These are phyloP conservation scores for Populus ilicifolia DNA, from an alignment of 345 rosid species.

Conservation along the genomic window DNA sequence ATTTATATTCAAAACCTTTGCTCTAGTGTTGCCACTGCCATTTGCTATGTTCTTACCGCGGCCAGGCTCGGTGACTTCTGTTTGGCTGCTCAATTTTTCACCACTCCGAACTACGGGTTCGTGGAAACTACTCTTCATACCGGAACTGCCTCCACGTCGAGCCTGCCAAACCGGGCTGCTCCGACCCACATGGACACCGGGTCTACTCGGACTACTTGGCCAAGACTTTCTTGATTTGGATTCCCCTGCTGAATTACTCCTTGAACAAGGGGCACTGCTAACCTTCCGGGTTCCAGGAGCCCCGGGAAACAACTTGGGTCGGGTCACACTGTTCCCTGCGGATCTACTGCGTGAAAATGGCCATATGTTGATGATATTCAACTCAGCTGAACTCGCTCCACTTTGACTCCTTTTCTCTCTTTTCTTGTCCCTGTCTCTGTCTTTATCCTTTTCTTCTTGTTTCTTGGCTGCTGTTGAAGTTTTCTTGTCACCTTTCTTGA, in stretches of 20 bases:
- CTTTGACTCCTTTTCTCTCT: constrained; percentile 33
- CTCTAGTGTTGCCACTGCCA: not conserved
- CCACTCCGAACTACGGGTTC: constrained; percentile 19
- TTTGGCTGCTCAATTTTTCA: constrained; percentile 21
- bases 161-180: constrained; percentile 79
- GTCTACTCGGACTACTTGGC: constrained; percentile 64
- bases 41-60: constrained; percentile 16
- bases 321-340: constrained; percentile 51
- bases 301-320: constrained; percentile 45
- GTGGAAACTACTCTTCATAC: constrained; percentile 1
- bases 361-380: constrained; percentile 78
- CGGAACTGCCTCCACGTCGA: constrained; percentile 31
- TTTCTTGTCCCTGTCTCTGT: constrained; percentile 19
- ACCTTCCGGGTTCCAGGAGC: constrained; percentile 53
- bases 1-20: constrained; percentile 46
- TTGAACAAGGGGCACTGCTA: constrained; percentile 79
- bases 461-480: not conserved
- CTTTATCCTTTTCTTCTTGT: not conserved
- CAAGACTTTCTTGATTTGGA: constrained; percentile 50
- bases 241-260: constrained; percentile 72
- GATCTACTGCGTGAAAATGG: constrained; percentile 85
- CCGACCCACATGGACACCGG: constrained; percentile 65
- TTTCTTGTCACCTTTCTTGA: constrained; percentile 45
- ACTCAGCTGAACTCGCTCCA: constrained; percentile 41
- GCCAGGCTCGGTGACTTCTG: constrained; percentile 19